phyloP scores from a whole-genome alignment of 2,329 filamentous ascomycete species.

The Chalaropsis ovoidea region DNA sequence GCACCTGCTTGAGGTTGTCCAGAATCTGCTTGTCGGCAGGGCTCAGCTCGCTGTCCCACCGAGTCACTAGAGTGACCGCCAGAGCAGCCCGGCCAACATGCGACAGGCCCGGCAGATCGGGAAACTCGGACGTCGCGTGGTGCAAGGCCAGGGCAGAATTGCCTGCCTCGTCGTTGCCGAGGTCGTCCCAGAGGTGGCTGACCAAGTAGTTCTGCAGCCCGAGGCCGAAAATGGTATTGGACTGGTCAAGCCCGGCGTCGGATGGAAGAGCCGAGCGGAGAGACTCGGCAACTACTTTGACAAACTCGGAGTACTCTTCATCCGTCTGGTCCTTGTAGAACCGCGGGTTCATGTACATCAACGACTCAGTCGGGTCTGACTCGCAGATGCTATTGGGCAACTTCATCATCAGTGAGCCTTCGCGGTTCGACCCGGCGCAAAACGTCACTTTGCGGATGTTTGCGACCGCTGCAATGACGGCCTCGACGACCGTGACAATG shows the following conservation, averaged over 20 bases:
- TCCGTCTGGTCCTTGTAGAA: slow-evolving; percentile 6
- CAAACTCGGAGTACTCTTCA: slow-evolving; percentile 29
- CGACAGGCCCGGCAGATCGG: slow-evolving; percentile 61
- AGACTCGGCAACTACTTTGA: slow-evolving; percentile 34
- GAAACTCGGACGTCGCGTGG: slow-evolving; percentile 55
- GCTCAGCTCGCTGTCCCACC: slow-evolving; percentile 58
- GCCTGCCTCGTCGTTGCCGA: slow-evolving; percentile 40
- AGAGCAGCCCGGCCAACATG: slow-evolving; percentile 63
- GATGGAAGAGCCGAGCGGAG: slow-evolving; percentile 38
- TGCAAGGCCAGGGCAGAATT: slow-evolving; percentile 64
- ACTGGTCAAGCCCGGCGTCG: slow-evolving; percentile 30
- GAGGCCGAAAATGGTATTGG: slow-evolving; percentile 36
- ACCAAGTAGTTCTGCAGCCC: slow-evolving; percentile 40
- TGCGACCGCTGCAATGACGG: slow-evolving; percentile 59
- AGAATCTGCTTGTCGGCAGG: slow-evolving; percentile 40
- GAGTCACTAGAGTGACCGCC: slow-evolving; percentile 58
- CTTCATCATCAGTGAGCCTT: slow-evolving; percentile 68
- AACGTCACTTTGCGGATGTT: slow-evolving; percentile 66
- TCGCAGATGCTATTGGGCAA: slow-evolving; percentile 51
- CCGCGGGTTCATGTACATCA: slow-evolving; percentile 28
- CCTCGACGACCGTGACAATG: slow-evolving; percentile 68
- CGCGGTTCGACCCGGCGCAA: slow-evolving; percentile 77
- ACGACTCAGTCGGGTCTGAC: slow-evolving; percentile 50
- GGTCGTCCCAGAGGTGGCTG: slow-evolving; percentile 43
- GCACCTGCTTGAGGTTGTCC: slow-evolving; percentile 36